These are phyloP conservation scores for Ajuga chamaepitys DNA, from an alignment of 257 asterid genomes.

Conservation along the genomic window DNA sequence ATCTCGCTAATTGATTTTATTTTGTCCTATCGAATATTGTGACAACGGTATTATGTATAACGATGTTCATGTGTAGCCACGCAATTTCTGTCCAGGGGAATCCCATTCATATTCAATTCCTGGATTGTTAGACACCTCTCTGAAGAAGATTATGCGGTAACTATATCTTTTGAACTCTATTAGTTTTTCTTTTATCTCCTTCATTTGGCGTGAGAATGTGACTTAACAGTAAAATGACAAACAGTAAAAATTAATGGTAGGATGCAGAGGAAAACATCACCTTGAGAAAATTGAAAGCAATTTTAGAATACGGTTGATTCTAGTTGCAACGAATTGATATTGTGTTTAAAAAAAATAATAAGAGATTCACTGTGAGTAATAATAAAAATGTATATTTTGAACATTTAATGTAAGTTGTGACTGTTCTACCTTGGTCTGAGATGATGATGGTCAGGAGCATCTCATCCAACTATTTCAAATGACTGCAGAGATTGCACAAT, in stretches of 20 bases:
- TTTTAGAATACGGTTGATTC: not conserved
- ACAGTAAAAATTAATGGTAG: not conserved
- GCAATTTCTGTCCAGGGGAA: conserved; percentile 87
- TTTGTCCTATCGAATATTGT: not conserved
- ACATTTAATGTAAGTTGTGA: not conserved
- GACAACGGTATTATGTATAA: not conserved
- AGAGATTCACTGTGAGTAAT: not conserved
- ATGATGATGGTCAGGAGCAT: not conserved
- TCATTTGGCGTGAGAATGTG: not conserved
- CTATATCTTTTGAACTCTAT: not conserved
- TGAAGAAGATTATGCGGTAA: conserved; percentile 77
- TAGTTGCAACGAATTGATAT: not conserved
- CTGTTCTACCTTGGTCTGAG: not conserved
- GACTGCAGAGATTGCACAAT: too few relatives aligned
- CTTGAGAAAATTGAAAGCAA: not conserved
- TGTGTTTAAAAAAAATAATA: not conserved
- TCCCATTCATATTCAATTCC: conserved; percentile 86
- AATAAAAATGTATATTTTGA: too few relatives aligned
- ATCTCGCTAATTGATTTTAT: not conserved
- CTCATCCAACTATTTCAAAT: too few relatives aligned
- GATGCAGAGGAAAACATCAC: not conserved
- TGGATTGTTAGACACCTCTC: conserved; percentile 86
- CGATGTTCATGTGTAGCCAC: conserved; percentile 50
- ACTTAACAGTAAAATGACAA: too few relatives aligned
- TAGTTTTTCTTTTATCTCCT: not conserved